phyloP scores from a whole-genome alignment of 1,284 basidiomycete species.

The Anthracocystis panici-leucophaei region DNA sequence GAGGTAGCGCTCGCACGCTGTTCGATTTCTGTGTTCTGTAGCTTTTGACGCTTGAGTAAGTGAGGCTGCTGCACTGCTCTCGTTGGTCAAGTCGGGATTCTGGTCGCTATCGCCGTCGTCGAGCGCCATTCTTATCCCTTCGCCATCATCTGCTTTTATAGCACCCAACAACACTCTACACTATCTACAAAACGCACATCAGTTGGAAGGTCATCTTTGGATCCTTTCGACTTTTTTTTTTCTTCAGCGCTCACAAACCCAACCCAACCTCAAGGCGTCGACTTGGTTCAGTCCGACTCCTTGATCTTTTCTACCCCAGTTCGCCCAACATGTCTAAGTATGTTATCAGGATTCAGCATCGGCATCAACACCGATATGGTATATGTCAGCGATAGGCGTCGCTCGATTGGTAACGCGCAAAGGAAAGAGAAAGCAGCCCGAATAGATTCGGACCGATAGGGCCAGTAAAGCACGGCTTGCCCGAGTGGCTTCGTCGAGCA shows the following conservation, averaged over 20 bases:
- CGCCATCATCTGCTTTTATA: conserved; percentile 49
- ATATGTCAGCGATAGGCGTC: neutral
- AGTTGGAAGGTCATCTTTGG: conserved; percentile 35
- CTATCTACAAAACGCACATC: conserved; percentile 8
- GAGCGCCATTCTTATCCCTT: conserved; percentile 20
- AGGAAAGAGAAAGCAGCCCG: neutral
- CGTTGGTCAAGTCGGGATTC: neutral
- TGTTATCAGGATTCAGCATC: conserved; percentile 17
- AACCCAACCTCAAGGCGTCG: conserved; percentile 52
- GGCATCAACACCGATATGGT: neutral
- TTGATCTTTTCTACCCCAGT: conserved; percentile 32
- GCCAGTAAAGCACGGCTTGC: neutral
- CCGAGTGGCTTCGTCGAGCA: too few species aligned
- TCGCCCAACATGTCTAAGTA: conserved; percentile 64
- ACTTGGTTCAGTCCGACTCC: conserved; percentile 56
- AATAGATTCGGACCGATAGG: neutral
- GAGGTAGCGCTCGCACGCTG: conserved; percentile 4
- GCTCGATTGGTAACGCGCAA: neutral
- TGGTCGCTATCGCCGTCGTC: conserved; percentile 29
- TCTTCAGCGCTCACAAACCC: conserved; percentile 29
- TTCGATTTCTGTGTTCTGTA: neutral
- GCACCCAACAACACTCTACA: conserved; percentile 28
- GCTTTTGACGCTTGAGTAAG: too few species aligned
- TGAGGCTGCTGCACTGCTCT: conserved; percentile 3
- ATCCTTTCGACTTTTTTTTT: conserved; percentile 45